Evolutionary conservation across 129 eudicot species (phyloP).

Genomic region (Calendula officinalis): DNA sequence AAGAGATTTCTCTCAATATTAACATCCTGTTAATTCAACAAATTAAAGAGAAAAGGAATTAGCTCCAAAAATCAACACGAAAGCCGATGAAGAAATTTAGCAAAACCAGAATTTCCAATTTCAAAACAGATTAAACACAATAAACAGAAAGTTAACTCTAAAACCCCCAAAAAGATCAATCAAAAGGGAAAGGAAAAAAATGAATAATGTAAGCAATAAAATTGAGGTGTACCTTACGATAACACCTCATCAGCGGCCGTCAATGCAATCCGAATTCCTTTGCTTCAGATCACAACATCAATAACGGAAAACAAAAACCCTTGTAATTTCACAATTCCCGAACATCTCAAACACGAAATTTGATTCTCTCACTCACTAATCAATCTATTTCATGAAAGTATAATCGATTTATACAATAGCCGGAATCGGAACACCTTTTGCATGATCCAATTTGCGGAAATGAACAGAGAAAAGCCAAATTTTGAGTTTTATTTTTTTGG

Average conservation of each 20-base stretch:
- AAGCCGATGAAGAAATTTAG: background rate
- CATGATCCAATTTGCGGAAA: conserved; percentile 9
- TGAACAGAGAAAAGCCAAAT: background rate
- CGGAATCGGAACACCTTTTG: conserved; percentile 14
- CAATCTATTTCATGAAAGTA: background rate
- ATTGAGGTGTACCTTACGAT: conserved; percentile 32
- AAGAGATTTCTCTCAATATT: background rate
- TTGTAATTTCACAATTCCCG: background rate
- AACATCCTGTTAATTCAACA: conserved; percentile 22
- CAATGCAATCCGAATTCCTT: conserved; percentile 10
- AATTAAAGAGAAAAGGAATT: background rate
- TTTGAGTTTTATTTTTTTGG: background rate
- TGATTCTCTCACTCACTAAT: background rate
- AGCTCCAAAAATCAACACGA: conserved; percentile 10
- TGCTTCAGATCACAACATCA: conserved; percentile 36
- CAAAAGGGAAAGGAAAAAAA: background rate
- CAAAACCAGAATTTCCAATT: conserved; percentile 15
- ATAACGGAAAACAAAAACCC: background rate
- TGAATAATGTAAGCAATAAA: conserved; percentile 39
- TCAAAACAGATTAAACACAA: conserved; percentile 19
- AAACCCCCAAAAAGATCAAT: conserved; percentile 16
- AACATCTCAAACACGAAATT: conserved; percentile 9
- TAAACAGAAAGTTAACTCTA: conserved; percentile 25
- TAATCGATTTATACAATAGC: conserved; percentile 1
- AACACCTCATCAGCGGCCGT: background rate